Evolutionary conservation across 306 rosid species (phyloP), one percentile per base, ranked within the genome.

Genomic region (Gastrolobium bilobum): DNA sequence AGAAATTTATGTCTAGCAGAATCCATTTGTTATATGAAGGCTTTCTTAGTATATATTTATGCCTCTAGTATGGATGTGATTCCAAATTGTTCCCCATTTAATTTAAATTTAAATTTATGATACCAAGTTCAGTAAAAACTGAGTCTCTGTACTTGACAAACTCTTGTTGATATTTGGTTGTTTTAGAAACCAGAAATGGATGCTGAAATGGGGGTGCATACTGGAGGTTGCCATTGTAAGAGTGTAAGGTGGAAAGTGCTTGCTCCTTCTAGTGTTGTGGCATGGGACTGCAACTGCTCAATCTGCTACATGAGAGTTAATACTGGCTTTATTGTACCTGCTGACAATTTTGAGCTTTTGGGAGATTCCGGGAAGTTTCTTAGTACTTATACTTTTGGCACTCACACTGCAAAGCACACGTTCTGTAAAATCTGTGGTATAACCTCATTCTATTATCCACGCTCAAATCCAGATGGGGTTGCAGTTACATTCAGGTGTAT

Each of bases 391-490:
- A 87, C 92, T 26, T 94, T 89, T 63, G 99, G 92, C 9, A 76
- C 90, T 81, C 97, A 91, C 61, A 87, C 88, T 11, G 99, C 95
- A 47, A 94, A 89, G 79, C 99, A 94, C 81, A 89, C 87, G 6
- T 94, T 94, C 61, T 94, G 97, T 50, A 94, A 87, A 68, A 81
- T 83, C 44, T 94, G 99, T 77, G 97, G 97, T 44, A 92, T 94
- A 75, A 91, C 97, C 65, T 94, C 99, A 3, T 94, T 92, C 79
- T 94, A 80, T 71, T 50, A 72, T 82, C 97, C 97, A 1, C 99
- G 97, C 42, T 92, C 95, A 6, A 94, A 94, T 76, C 97, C 95
- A 9, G 97, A 94, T 81, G 97, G 99, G 38, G 92, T 94, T 75
- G 81, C 90, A 5, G 71, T 94, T 68, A 73, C 97, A 15, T 80